A percentile compares a stretch with the other conserved stretches of the same genome.
These are phyloP conservation scores for Lepidopterella palustris DNA, from an alignment of 495 filamentous ascomycete genomes.

Conservation along the genomic window DNA sequence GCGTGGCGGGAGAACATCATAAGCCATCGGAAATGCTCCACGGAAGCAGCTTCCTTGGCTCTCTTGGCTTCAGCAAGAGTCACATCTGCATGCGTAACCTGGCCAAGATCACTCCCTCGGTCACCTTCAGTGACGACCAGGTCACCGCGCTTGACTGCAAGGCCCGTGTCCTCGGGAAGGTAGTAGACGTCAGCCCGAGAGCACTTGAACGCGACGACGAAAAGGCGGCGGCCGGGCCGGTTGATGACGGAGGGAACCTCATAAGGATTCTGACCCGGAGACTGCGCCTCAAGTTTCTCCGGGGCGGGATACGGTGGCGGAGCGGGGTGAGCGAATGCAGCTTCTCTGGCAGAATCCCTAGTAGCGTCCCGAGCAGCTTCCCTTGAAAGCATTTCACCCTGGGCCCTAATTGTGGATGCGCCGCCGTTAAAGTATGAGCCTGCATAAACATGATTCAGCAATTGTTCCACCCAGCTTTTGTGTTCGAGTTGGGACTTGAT, in stretches of 20 bases:
- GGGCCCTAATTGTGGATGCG: not conserved
- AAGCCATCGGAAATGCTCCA: constrained; percentile 92
- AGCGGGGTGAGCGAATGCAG: constrained; percentile 20
- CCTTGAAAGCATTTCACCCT: not conserved
- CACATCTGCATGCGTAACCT: constrained; percentile 79
- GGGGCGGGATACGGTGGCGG: constrained; percentile 5
- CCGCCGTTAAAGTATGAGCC: constrained; percentile 22
- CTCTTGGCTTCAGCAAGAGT: constrained; percentile 78
- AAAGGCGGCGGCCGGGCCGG: constrained; percentile 73
- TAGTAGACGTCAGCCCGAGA: constrained; percentile 92
- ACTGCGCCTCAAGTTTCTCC: too few relatives aligned
- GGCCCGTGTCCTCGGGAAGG: constrained; percentile 87
- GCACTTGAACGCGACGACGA: constrained; percentile 94
- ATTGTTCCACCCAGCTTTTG: not conserved
- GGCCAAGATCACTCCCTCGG: constrained; percentile 89
- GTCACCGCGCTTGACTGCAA: constrained; percentile 83
- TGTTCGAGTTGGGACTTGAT: not conserved
- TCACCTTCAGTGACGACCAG: constrained; percentile 97
- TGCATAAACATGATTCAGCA: not conserved
- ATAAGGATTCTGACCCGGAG: constrained; percentile 19
- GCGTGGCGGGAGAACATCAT: constrained; percentile 87
- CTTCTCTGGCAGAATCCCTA: constrained; percentile 16
- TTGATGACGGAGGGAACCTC: constrained; percentile 9
- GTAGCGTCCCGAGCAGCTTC: too few relatives aligned
- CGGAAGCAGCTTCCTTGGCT: constrained; percentile 76